A percentile compares a stretch with the other conserved stretches of the same genome.
These are phyloP conservation scores for Acanthamoeba castellanii DNA, from an alignment of 208 protist genomes.

Conservation along the genomic window DNA sequence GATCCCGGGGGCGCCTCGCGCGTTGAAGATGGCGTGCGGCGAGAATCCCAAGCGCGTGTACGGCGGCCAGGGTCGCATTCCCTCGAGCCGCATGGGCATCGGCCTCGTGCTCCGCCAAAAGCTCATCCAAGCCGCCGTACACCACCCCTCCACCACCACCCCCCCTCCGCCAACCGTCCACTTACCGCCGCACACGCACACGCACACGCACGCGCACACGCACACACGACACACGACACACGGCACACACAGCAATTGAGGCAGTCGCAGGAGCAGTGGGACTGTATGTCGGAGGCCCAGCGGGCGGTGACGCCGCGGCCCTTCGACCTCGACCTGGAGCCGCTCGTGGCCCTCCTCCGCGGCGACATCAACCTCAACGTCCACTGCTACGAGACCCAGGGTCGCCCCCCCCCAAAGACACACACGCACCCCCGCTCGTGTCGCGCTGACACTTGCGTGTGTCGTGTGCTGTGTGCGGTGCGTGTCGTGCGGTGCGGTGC, in stretches of 20 bases:
- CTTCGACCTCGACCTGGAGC: conserved; percentile 69
- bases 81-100: conserved; percentile 76
- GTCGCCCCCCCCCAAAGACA: not conserved
- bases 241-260: not conserved
- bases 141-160: not conserved
- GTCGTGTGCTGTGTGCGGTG: too few relatives aligned
- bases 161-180: not conserved
- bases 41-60: conserved; percentile 84
- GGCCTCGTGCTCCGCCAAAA: conserved; percentile 57
- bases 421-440: too few relatives aligned
- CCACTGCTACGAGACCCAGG: conserved; percentile 80
- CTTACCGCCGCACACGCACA: too few relatives aligned
- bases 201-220: too few relatives aligned
- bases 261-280: conserved; percentile 46
- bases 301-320: conserved; percentile 48
- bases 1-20: conserved; percentile 62
- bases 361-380: conserved; percentile 74
- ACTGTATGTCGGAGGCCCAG: conserved; percentile 43
- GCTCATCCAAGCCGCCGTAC: conserved; percentile 55
- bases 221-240: too few relatives aligned
- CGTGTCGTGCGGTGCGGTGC: too few relatives aligned
- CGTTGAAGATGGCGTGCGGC: conserved; percentile 84
- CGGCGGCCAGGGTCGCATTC: conserved; percentile 6
- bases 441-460: too few relatives aligned
- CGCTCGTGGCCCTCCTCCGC: conserved; percentile 69